phyloP scores from a whole-genome alignment of 306 rosid species.

The Carpinus fangiana region DNA sequence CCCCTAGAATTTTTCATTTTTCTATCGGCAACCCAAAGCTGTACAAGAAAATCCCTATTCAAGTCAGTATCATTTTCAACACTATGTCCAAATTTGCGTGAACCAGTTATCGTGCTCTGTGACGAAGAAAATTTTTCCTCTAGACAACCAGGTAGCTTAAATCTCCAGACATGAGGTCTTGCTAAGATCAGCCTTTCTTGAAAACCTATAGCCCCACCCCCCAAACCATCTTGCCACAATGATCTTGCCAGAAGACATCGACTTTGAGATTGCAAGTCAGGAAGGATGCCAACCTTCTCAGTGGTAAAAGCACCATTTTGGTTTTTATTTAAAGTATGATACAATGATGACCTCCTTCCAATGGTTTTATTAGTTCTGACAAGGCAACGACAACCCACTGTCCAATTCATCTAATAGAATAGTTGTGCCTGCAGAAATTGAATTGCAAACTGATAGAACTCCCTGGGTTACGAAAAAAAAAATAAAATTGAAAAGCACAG shows the following conservation, averaged over 20 bases:
- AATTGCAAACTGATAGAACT: slow-evolving; percentile 4
- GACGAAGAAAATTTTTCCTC: slow-evolving; percentile 17
- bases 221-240: background rate
- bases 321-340: background rate
- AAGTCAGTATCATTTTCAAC: slow-evolving; percentile 27
- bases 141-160: background rate
- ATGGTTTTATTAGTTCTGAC: slow-evolving; percentile 15
- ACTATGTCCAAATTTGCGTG: slow-evolving; percentile 48
- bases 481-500: background rate
- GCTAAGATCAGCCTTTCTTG: slow-evolving; percentile 10
- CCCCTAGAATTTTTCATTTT: slow-evolving; percentile 29
- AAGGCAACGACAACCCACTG: slow-evolving; percentile 19
- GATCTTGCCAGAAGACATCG: slow-evolving; percentile 4
- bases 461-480: background rate
- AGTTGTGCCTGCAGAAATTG: slow-evolving; percentile 3
- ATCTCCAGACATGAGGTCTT: slow-evolving; percentile 15
- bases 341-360: slow-evolving; percentile 6
- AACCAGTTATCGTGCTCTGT: background rate
- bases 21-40: slow-evolving; percentile 65
- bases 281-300: background rate
- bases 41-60: slow-evolving; percentile 57
- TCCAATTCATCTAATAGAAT: slow-evolving; percentile 43
- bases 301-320: slow-evolving; percentile 3
- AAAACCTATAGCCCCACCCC: slow-evolving; percentile 18
- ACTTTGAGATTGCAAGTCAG: slow-evolving; percentile 17